Evolutionary conservation across 225 moss, liverwort and hornwort species (phyloP).

Genomic region (Lunularia cruciata): DNA sequence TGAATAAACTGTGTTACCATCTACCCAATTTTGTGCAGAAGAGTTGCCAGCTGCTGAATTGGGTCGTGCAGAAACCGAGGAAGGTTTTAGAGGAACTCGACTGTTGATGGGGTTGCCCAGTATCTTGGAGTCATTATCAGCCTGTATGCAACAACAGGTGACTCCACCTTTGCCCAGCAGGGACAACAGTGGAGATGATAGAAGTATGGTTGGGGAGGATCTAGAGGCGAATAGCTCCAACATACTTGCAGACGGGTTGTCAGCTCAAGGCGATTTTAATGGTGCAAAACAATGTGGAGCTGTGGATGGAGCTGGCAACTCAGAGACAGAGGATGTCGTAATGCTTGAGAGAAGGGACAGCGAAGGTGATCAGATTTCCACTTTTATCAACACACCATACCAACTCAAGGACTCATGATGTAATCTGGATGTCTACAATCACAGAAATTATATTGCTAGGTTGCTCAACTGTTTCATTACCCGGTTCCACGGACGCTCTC

Average conservation of each 20-base stretch:
- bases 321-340: constrained; percentile 22
- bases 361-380: constrained; percentile 34
- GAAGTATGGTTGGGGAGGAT: constrained; percentile 6
- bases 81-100: constrained; percentile 94
- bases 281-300: constrained; percentile 20
- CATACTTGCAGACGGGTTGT: constrained; percentile 8
- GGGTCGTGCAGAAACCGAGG: constrained; percentile 82
- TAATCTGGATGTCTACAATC: too few relatives aligned
- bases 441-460: too few relatives aligned
- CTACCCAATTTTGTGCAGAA: constrained; percentile 48
- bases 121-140: constrained; percentile 65
- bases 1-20: background rate
- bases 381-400: background rate
- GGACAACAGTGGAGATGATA: constrained; percentile 37
- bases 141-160: constrained; percentile 46
- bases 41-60: constrained; percentile 66
- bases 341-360: constrained; percentile 28
- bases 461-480: too few relatives aligned
- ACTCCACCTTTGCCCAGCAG: constrained; percentile 42
- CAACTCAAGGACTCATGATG: background rate
- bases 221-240: constrained; percentile 11
- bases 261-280: constrained; percentile 11
- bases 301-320: background rate
- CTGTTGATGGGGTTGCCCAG: constrained; percentile 85
- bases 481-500: too few relatives aligned